Conservation (phyloP, 495 filamentous ascomycete species). For the Choiromyces venosus region DNA sequence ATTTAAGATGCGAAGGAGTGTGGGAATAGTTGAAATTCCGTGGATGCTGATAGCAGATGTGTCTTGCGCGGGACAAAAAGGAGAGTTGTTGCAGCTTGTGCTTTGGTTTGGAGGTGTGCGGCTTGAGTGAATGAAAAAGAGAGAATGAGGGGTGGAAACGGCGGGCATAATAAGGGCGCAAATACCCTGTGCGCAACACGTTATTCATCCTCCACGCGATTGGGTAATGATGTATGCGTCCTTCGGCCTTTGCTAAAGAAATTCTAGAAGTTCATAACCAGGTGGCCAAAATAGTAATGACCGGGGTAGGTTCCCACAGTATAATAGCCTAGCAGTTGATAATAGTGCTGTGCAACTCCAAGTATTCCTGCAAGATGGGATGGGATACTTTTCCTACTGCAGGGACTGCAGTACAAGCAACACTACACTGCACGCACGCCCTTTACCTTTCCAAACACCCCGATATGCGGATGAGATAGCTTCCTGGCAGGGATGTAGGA, state of each 20-base stretch:
- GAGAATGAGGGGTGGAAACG: conserved; percentile 27
- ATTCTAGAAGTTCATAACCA: background rate
- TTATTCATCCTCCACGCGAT: background rate
- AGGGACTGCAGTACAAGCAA: background rate
- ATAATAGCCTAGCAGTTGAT: background rate
- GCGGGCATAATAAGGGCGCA: conserved; percentile 35
- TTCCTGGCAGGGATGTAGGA: background rate
- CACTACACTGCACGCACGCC: background rate
- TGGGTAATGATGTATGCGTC: background rate
- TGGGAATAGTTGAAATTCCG: background rate
- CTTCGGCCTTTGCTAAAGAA: conserved; percentile 1
- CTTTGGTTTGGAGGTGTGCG: conserved; percentile 19
- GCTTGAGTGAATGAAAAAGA: conserved; percentile 20
- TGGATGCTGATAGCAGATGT: conserved; percentile 3
- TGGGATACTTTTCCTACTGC: background rate
- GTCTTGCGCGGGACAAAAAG: background rate
- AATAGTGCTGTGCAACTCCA: background rate
- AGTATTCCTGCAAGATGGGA: background rate
- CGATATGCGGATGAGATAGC: background rate
- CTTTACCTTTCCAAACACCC: background rate
- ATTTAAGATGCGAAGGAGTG: background rate
- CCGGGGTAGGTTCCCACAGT: background rate
- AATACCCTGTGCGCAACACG: conserved; percentile 6
- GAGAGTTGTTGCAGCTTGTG: conserved; percentile 26
- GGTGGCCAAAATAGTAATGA: background rate